phyloP scores from a whole-genome alignment of 495 filamentous ascomycete species.

The Podospora bellae-mahoneyi region DNA sequence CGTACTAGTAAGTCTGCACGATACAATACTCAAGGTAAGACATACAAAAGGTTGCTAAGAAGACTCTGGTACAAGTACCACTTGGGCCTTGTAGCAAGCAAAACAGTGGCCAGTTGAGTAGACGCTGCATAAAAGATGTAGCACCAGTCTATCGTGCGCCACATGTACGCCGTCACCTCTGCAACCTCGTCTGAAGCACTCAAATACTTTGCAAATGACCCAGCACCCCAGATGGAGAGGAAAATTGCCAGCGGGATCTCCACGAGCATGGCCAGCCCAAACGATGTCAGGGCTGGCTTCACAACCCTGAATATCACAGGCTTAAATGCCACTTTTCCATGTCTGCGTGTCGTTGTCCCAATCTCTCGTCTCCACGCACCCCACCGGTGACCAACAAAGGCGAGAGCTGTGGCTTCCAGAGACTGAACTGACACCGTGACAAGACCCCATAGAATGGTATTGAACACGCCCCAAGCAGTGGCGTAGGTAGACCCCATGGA shows the following conservation, averaged over 20 bases:
- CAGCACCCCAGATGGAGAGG: conserved; percentile 56
- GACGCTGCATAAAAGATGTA: conserved; percentile 70
- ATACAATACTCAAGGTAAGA: conserved; percentile 67
- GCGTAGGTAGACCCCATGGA: conserved; percentile 60
- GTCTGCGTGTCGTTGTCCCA: conserved; percentile 35
- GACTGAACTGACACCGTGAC: conserved; percentile 72
- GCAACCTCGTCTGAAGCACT: conserved; percentile 55
- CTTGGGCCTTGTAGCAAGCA: conserved; percentile 60
- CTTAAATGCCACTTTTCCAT: conserved; percentile 38
- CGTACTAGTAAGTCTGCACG: no score
- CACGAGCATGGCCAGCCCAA: conserved; percentile 49
- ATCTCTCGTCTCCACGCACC: conserved; percentile 52
- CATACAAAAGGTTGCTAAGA: conserved; percentile 61
- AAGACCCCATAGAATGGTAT: conserved; percentile 73
- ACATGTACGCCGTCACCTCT: conserved; percentile 63
- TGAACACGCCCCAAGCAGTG: conserved; percentile 74
- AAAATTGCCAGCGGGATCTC: conserved; percentile 64
- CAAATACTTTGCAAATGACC: conserved; percentile 59
- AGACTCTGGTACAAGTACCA: conserved; percentile 70
- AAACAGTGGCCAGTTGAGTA: conserved; percentile 61
- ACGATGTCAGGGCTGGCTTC: conserved; percentile 54
- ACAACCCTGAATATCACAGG: conserved; percentile 40
- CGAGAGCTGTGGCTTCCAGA: conserved; percentile 60
- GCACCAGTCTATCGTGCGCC: conserved; percentile 69
- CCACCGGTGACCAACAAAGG: conserved; percentile 70